These are phyloP conservation scores for Luffa aegyptiaca DNA, from an alignment of 306 rosid genomes.

Conservation along the genomic window DNA sequence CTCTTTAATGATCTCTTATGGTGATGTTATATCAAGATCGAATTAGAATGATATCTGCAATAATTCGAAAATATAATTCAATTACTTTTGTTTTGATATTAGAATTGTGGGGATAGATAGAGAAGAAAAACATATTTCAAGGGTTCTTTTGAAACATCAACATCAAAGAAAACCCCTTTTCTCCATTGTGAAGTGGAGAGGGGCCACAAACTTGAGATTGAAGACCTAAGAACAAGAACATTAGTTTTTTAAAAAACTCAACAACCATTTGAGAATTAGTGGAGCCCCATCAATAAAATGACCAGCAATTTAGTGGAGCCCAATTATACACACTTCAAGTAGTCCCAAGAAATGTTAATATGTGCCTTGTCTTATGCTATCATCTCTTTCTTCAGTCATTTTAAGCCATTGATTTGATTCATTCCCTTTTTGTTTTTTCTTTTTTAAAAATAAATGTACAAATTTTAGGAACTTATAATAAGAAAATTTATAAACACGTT, in stretches of 20 bases:
- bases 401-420: background rate
- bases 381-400: background rate
- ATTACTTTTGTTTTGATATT: no score
- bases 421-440: background rate
- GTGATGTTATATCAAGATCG: no score
- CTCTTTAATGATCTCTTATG: no score
- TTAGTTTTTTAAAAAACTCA: background rate
- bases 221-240: background rate
- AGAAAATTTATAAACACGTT: no score
- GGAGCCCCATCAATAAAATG: constrained; percentile 6
- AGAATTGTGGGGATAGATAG: no score
- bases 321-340: background rate
- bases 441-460: no score
- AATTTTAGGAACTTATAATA: no score
- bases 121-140: background rate
- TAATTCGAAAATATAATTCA: no score
- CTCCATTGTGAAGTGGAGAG: background rate
- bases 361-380: background rate
- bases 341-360: background rate
- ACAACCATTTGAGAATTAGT: background rate
- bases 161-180: background rate
- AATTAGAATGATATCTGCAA: no score
- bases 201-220: background rate
- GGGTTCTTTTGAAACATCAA: background rate
- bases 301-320: constrained; percentile 2